phyloP scores from a whole-genome alignment of 2,329 filamentous ascomycete genomes.

The Calonectria ilicicola region DNA sequence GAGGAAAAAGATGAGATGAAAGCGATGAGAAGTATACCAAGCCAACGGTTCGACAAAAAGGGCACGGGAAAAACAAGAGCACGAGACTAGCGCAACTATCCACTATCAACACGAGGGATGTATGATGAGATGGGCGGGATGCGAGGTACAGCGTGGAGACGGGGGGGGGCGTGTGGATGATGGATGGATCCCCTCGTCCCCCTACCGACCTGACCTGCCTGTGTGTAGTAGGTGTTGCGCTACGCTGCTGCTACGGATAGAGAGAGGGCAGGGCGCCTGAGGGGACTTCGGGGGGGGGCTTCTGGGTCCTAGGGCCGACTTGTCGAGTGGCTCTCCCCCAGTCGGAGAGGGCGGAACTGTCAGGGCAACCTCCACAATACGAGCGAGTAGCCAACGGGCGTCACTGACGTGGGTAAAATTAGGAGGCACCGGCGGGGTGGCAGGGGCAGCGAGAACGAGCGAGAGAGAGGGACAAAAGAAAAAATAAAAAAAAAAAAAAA shows the following conservation, averaged over 20 bases:
- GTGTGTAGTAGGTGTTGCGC: too few species aligned
- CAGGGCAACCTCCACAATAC: slow-evolving; percentile 12
- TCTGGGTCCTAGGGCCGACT: neutral
- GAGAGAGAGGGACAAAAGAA: neutral
- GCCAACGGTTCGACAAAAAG: slow-evolving; percentile 23
- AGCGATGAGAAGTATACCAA: slow-evolving; percentile 19
- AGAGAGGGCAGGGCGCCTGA: slow-evolving; percentile 10
- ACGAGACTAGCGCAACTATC: slow-evolving; percentile 3
- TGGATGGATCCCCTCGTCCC: neutral
- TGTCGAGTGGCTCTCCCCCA: neutral
- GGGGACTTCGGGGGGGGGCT: too few species aligned
- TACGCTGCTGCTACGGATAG: too few species aligned
- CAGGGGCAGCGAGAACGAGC: too few species aligned
- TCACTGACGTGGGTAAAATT: slow-evolving; percentile 19
- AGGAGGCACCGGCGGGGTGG: slow-evolving; percentile 6
- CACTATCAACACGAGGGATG: slow-evolving; percentile 25
- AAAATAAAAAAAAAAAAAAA: neutral
- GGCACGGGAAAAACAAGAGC: slow-evolving; percentile 11
- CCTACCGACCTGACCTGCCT: too few species aligned
- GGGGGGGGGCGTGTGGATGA: neutral
- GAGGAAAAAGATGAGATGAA: slow-evolving; percentile 11
- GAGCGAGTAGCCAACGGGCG: slow-evolving; percentile 5
- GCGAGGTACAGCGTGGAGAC: neutral
- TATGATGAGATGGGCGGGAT: slow-evolving; percentile 15
- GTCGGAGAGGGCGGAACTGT: slow-evolving; percentile 21